Conservation (phyloP, 164 flowering plant species). For the Macadamia integrifolia region DNA sequence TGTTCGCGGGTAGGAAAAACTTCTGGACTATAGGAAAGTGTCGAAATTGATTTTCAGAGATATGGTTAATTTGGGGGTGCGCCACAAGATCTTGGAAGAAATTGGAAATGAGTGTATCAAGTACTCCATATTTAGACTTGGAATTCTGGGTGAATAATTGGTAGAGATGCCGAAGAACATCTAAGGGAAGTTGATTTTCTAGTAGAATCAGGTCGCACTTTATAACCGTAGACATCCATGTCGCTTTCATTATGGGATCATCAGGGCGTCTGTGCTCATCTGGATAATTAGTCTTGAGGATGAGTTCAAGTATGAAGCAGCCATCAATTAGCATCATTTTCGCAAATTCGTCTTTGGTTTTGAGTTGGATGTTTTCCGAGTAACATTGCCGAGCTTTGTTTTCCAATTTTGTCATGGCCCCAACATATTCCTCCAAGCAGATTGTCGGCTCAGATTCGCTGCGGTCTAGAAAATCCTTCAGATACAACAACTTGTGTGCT, state of each 20-base stretch:
- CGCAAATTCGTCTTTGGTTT: slow-evolving; percentile 32
- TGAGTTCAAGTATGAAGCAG: slow-evolving; percentile 43
- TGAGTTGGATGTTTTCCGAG: slow-evolving; percentile 27
- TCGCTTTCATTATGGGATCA: slow-evolving; percentile 41
- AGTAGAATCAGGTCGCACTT: slow-evolving; percentile 49
- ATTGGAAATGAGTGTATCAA: too few relatives aligned
- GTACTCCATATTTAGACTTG: too few relatives aligned
- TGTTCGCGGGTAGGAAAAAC: too few relatives aligned
- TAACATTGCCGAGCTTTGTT: slow-evolving; percentile 39
- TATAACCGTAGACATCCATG: slow-evolving; percentile 37
- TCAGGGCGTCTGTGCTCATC: slow-evolving; percentile 3
- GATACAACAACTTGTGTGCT: slow-evolving; percentile 35
- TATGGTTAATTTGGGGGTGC: too few relatives aligned
- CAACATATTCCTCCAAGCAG: slow-evolving; percentile 6
- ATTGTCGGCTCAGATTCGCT: slow-evolving; percentile 11
- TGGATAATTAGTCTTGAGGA: slow-evolving; percentile 5
- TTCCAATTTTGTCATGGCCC: slow-evolving; percentile 28
- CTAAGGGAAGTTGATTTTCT: slow-evolving; percentile 52
- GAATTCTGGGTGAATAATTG: too few relatives aligned
- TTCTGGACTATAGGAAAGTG: too few relatives aligned
- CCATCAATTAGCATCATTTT: slow-evolving; percentile 63
- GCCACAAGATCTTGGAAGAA: background rate
- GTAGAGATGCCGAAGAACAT: slow-evolving; percentile 15
- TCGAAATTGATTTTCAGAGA: too few relatives aligned
- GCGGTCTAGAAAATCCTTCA: slow-evolving; percentile 17